Base-by-base conservation (phyloP, 352 stramenopile genomes). In the Thalassiosira livingstoniorum region DNA sequence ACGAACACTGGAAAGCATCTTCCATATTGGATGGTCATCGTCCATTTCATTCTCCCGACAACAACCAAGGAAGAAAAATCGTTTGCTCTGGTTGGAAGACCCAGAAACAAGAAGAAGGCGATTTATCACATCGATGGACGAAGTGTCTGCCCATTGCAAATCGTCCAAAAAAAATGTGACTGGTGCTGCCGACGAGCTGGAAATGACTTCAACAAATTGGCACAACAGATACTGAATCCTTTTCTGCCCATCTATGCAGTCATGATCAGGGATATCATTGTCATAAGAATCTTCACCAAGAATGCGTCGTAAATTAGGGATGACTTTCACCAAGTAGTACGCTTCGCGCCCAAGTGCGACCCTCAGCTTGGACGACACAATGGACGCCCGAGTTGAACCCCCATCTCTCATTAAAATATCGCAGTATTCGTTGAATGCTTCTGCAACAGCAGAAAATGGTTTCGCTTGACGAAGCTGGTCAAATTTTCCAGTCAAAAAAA, bases 131-230 rank as follows among this genome's bases (percentile, higher is more conserved):
- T 21, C 47, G 31, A 81, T 55, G 21, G 78, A 80, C 51, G 70
- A 55, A 23, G 34, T 25, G 58, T 85, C 78, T 61, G 71, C 37
- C 70, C 66, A 81, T 34, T 85, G 78, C 15, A 81, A 4, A 74
- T 85, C 78, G 58, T 85, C 78, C 2, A 85, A 29, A 53, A 81
- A 77, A 4, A 85, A 47, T 15, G 51, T 31, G 13, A 85, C 53
- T 4, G 78, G 57, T 3, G 23, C 32, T 27, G 43, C 37, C 42
- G 70, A 74, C 25, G 31, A 76, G 2, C 32, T 63, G 0, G 62
- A 80, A 61, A 80, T 79, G 1, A 76, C 70, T 25, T 85, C 77
- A 21, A 85, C 77, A 62, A 85, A 80, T 13, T 54, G 54, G 35
- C 69, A 85, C 32, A 85, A 31, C 31, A 85, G 54, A 65, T 78